Conservation (phyloP, 148 eudicot species). For the Vaccinium vitisidaea region DNA sequence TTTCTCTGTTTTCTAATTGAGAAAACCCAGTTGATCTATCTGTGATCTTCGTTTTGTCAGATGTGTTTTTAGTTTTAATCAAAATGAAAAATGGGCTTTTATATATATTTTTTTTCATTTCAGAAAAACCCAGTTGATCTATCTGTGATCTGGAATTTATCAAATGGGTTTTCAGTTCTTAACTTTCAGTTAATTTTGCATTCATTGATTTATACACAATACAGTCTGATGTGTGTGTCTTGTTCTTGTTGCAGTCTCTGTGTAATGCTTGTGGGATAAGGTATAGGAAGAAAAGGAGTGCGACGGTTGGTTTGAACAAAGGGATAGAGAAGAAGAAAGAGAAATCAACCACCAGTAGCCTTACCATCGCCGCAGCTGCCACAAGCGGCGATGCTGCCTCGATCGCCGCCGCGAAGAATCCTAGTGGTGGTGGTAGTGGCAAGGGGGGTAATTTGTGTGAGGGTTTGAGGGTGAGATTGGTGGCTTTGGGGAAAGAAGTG, state of each 20-base stretch:
- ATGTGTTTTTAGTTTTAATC: too few relatives aligned
- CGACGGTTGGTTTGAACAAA: conserved; percentile 20
- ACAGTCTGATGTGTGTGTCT: background rate
- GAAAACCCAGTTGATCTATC: too few relatives aligned
- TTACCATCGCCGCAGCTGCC: too few relatives aligned
- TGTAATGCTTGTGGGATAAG: conserved; percentile 77
- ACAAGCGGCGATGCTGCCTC: background rate
- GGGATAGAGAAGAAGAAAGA: conserved; percentile 18
- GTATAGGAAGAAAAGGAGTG: conserved; percentile 44
- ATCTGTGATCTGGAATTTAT: too few relatives aligned
- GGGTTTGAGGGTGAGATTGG: conserved; percentile 27
- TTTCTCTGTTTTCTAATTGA: too few relatives aligned
- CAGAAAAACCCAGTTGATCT: too few relatives aligned
- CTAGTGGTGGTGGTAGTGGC: background rate
- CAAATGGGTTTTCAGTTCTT: too few relatives aligned
- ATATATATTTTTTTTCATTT: too few relatives aligned
- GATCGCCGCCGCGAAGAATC: background rate
- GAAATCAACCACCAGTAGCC: background rate
- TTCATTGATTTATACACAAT: too few relatives aligned
- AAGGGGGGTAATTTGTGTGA: conserved; percentile 18
- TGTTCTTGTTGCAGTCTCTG: conserved; percentile 41
- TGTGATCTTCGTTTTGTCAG: too few relatives aligned
- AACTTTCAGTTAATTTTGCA: too few relatives aligned
- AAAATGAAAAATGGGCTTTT: too few relatives aligned
- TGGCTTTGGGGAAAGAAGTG: conserved; percentile 25